Conservation (phyloP, 371 early-diverging fungal genomes). For the Umbelopsis sp. region DNA sequence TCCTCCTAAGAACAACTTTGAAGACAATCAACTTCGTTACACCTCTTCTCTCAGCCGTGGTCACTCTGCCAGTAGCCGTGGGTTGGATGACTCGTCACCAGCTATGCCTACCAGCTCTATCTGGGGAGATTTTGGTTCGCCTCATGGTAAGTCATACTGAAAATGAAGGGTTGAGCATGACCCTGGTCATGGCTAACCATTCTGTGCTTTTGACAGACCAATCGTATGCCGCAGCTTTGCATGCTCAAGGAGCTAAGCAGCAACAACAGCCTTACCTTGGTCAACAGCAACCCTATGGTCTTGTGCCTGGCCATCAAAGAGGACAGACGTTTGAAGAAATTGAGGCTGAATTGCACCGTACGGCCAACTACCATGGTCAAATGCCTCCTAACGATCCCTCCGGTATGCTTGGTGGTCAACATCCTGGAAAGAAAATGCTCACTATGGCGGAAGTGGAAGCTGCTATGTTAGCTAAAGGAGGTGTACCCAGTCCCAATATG, state of each 20-base stretch:
- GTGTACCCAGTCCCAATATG: slow-evolving; percentile 30
- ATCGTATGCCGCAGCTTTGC: slow-evolving; percentile 2
- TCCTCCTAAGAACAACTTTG: not conserved
- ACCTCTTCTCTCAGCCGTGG: not conserved
- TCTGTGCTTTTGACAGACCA: not conserved
- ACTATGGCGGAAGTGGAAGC: slow-evolving; percentile 77
- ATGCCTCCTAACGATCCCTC: slow-evolving; percentile 29
- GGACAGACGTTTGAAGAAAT: slow-evolving; percentile 56
- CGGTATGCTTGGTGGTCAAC: slow-evolving; percentile 21
- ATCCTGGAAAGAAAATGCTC: slow-evolving; percentile 53
- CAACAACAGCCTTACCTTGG: slow-evolving; percentile 25
- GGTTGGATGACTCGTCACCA: slow-evolving; percentile 22
- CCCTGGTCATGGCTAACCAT: not conserved
- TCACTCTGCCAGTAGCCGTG: not conserved
- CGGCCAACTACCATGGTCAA: slow-evolving; percentile 22
- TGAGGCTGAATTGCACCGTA: slow-evolving; percentile 60
- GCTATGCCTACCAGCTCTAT: slow-evolving; percentile 37
- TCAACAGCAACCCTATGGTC: slow-evolving; percentile 22
- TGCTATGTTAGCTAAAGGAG: slow-evolving; percentile 44
- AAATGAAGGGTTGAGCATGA: not conserved
- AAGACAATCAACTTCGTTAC: not conserved
- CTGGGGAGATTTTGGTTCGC: slow-evolving; percentile 49
- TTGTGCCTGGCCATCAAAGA: slow-evolving; percentile 26
- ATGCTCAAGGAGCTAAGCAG: slow-evolving; percentile 23
- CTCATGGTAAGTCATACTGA: slow-evolving; percentile 27